Base-by-base conservation (phyloP, 2,329 filamentous ascomycete genomes). In the Monilinia laxa region DNA sequence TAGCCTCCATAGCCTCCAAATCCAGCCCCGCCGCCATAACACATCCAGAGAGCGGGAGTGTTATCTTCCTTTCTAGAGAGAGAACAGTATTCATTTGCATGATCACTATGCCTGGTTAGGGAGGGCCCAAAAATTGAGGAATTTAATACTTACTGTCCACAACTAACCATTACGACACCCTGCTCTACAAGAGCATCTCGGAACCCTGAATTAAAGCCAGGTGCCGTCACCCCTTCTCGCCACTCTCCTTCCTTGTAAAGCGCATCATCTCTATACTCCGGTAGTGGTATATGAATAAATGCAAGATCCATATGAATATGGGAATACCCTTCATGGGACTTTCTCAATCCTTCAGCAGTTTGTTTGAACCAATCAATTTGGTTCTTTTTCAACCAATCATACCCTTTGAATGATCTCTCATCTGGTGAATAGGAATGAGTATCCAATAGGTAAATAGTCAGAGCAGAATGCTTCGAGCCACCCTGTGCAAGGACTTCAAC, bases 1-100 rank as follows among this genome's bases (percentile, higher is more conserved):
- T 97, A 98, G 7, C 94, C 93, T 25, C 90, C 95, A 76, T 99
- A 99, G 0, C 95, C 95, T 65, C 95, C 95, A 73, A 99, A 97
- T 1, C 95, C 95, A 38, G 88, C 87, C 35, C 91, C 95, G 42
- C 95, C 95, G 11, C 89, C 94, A 78, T 98, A 98, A 81, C 95
- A 99, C 93, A 99, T 97, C 95, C 95, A 99, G 2, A 98, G 80
- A 40, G 89, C 85, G 0, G 90, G 88, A n/a, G 82, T 78, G 28
- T 80, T 68, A 11, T 70, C 62, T 12, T 74, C 71, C 35, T 74
- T 72, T 51, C 67, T 70, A 28, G 72, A 87, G 11, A 97, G 83
- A 70, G 91, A 88, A 78, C 95, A 99, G 78, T 97, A 98, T 75
- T 99, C 95, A 76, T 99, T 99, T 71, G 90, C 94, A 76, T 99